Conservation (phyloP, 345 rosid genomes). For the Pugionium dolabratum region DNA sequence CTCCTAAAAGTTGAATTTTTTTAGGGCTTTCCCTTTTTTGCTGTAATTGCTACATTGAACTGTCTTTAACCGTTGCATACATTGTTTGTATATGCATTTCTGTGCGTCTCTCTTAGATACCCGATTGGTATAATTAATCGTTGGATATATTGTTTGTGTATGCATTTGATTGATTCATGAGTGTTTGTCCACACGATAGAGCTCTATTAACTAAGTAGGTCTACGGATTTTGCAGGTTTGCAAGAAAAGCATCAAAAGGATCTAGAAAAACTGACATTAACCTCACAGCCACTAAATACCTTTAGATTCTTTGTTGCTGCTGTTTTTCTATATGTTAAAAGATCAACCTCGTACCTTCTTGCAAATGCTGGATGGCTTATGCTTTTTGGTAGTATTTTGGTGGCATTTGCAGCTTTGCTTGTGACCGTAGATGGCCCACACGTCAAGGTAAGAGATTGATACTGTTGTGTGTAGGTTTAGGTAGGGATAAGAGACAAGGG, state of each 20-base stretch:
- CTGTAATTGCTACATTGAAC: not conserved
- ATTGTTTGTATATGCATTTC: not conserved
- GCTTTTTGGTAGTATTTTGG: constrained; percentile 47
- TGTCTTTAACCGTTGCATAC: constrained; percentile 11
- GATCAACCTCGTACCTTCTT: constrained; percentile 51
- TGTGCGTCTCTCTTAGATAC: not conserved
- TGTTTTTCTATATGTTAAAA: constrained; percentile 54
- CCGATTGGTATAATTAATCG: not conserved
- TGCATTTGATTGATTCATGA: constrained; percentile 13
- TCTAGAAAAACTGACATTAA: constrained; percentile 52
- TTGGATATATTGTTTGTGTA: not conserved
- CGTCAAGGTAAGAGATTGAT: constrained; percentile 56
- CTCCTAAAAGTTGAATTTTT: constrained; percentile 12
- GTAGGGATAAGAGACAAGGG: not conserved
- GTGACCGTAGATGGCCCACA: constrained; percentile 67
- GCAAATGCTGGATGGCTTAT: constrained; percentile 63
- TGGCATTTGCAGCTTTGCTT: constrained; percentile 49
- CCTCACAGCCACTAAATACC: constrained; percentile 71
- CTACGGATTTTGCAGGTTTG: constrained; percentile 28
- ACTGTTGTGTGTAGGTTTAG: constrained; percentile 10
- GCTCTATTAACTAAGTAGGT: not conserved
- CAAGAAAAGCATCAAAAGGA: constrained; percentile 44
- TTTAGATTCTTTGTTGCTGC: constrained; percentile 63
- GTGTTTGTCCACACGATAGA: no score
- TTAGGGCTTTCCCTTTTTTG: not conserved